A percentile compares a stretch with the other conserved stretches of the same genome.
These are phyloP conservation scores for Nemania sp. DNA, from an alignment of 2,329 filamentous ascomycete genomes.

Conservation along the genomic window DNA sequence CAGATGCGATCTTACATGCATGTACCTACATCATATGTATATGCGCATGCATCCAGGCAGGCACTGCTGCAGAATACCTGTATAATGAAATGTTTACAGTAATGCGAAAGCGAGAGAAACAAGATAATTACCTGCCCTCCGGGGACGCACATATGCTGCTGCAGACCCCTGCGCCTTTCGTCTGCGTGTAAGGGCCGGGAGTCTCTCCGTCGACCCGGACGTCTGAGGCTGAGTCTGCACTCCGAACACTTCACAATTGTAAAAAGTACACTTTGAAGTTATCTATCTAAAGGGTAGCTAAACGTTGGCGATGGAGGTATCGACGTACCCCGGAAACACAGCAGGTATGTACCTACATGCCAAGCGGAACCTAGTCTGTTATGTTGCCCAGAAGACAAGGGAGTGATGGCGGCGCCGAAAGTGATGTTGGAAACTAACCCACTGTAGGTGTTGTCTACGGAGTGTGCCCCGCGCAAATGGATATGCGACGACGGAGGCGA, in stretches of 20 bases:
- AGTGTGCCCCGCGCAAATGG: too few species aligned
- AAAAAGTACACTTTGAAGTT: too few species aligned
- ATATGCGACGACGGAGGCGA: too few species aligned
- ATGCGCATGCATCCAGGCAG: neutral
- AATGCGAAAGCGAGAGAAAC: slow-evolving; percentile 10
- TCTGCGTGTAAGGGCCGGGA: slow-evolving; percentile 9
- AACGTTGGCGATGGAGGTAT: neutral
- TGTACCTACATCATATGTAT: neutral
- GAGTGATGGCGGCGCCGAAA: too few species aligned
- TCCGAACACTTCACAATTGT: too few species aligned
- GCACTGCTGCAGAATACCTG: neutral
- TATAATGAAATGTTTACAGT: too few species aligned
- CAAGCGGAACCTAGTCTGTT: too few species aligned
- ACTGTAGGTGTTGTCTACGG: too few species aligned
- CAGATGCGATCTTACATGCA: neutral
- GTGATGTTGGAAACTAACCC: too few species aligned
- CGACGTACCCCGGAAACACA: slow-evolving; percentile 6
- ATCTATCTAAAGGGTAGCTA: neutral
- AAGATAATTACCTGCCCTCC: neutral
- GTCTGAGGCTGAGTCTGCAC: slow-evolving; percentile 11
- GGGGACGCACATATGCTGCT: too few species aligned
- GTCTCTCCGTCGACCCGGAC: slow-evolving; percentile 10
- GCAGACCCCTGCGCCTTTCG: slow-evolving; percentile 26
- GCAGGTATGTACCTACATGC: too few species aligned
- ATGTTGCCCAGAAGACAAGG: too few species aligned